Conservation (phyloP, 805 yeast genomes). For the Ogataea philodendri region DNA sequence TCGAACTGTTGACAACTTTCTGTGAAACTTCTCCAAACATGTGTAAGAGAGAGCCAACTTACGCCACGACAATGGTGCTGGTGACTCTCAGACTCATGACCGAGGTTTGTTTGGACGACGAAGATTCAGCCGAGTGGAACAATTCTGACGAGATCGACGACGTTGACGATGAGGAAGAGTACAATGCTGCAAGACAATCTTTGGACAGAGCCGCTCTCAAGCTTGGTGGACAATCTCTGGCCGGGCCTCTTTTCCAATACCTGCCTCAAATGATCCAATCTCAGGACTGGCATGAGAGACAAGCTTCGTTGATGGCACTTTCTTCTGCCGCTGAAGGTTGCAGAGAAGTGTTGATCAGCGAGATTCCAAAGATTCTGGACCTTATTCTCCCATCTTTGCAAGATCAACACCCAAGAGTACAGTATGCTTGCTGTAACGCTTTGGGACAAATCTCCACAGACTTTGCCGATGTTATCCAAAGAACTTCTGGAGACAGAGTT, state of each 20-base stretch:
- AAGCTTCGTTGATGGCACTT: conserved; percentile 95
- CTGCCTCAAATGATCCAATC: conserved; percentile 81
- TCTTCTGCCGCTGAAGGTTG: conserved; percentile 98
- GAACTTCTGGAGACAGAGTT: conserved; percentile 72
- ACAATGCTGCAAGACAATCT: conserved; percentile 92
- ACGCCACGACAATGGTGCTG: conserved; percentile 68
- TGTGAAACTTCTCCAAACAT: conserved; percentile 91
- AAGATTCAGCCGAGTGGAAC: conserved; percentile 74
- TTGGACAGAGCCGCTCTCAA: conserved; percentile 84
- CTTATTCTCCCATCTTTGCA: conserved; percentile 80
- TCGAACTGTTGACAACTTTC: conserved; percentile 86
- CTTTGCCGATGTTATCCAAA: conserved; percentile 85
- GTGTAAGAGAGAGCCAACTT: conserved; percentile 80
- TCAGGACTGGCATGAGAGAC: conserved; percentile 87
- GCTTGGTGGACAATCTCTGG: conserved; percentile 79
- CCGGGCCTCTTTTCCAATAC: conserved; percentile 81
- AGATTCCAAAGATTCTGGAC: conserved; percentile 77
- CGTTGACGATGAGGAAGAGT: conserved; percentile 81
- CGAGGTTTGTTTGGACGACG: conserved; percentile 86
- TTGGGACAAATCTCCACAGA: conserved; percentile 96
- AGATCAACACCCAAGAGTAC: conserved; percentile 92
- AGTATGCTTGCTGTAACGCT: conserved; percentile 95
- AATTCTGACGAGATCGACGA: conserved; percentile 74
- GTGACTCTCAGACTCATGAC: conserved; percentile 82
- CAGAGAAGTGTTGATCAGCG: conserved; percentile 78